Evolutionary conservation across 495 filamentous ascomycete species (phyloP), one percentile per base, ranked within the genome.

Genomic region (Chaetomium fimeti): DNA sequence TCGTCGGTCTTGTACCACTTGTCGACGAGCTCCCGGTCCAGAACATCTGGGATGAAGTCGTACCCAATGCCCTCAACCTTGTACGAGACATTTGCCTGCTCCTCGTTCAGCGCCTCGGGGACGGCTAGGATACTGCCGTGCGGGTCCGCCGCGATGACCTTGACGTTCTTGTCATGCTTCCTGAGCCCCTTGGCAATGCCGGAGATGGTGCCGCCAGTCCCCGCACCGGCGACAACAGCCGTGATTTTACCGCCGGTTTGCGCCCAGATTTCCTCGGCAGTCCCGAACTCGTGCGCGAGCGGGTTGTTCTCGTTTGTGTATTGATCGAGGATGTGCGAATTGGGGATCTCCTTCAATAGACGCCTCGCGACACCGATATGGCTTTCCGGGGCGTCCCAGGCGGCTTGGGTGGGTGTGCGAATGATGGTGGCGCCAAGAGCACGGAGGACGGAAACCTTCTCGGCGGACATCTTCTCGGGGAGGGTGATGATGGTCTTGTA

Each of bases 41-140:
- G 83, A 0, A 99, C 94, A 43, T 97, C 89, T 6, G 94, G 94
- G 59, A 98, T 89, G 72, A 99, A 99, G 72, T 99, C 94, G 72
- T 99, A 99, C 25, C 94, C 94, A 71, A 99, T 98, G 24, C 94
- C 94, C 79, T 99, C 94, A 0, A 99, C 94, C 79, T 98, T 98
- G 71, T 99, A 99, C 6, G 89, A 81, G 67, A 90, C 88, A 72
- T 96, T 91, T 38, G 82, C 85, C 66, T 89, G 83, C 62, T 89
- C 86, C 53, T 88, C 82, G 69, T 99, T 98, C 59, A 98, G 78
- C 9, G 76, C 63, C 62, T 85, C 83, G 6, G 94, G 94, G 22
- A 93, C 66, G 22, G 94, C 94, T 25, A 99, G 80, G 68, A 97
- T 89, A 38, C 89, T 93, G 5, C 94, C 94, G 47, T 89, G 82